Percentiles rank a stretch among this genome's conserved stretches.
These are phyloP conservation scores for Ganoderma sinense DNA, from an alignment of 1,284 basidiomycete species.

Conservation along the genomic window DNA sequence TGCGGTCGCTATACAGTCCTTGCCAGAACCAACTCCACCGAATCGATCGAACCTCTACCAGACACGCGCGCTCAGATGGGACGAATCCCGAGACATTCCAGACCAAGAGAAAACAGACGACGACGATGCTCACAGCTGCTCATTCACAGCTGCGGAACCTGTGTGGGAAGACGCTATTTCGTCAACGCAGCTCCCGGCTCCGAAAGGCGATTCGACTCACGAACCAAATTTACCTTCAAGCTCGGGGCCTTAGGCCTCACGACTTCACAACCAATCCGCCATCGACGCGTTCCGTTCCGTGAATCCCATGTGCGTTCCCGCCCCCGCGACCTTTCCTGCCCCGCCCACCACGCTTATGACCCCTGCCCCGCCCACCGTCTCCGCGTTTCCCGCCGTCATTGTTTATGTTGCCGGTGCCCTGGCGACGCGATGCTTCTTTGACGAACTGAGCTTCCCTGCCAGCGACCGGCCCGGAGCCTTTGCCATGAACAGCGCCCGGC, in stretches of 20 bases:
- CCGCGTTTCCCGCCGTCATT: slow-evolving; percentile 24
- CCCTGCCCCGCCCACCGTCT: slow-evolving; percentile 25
- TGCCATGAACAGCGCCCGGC: slow-evolving; percentile 14
- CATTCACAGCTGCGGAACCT: slow-evolving; percentile 14
- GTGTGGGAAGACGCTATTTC: not conserved
- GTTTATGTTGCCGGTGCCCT: slow-evolving; percentile 24
- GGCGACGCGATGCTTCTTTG: slow-evolving; percentile 30
- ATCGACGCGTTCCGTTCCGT: slow-evolving; percentile 39
- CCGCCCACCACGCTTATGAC: slow-evolving; percentile 24
- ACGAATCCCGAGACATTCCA: slow-evolving; percentile 18
- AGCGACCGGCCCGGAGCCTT: slow-evolving; percentile 18
- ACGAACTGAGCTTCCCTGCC: slow-evolving; percentile 23
- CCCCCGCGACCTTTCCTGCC: slow-evolving; percentile 32
- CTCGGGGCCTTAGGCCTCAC: slow-evolving; percentile 35
- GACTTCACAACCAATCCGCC: slow-evolving; percentile 42
- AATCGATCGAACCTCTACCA: slow-evolving; percentile 18
- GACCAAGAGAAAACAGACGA: slow-evolving; percentile 16
- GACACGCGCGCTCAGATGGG: slow-evolving; percentile 17
- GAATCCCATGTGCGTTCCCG: slow-evolving; percentile 11
- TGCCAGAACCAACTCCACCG: slow-evolving; percentile 17
- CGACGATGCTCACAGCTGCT: slow-evolving; percentile 5
- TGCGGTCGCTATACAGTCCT: slow-evolving; percentile 18
- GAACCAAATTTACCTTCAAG: not conserved
- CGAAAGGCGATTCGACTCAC: slow-evolving; percentile 15
- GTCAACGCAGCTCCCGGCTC: slow-evolving; percentile 5